Evolutionary conservation across 176 grass and related monocot genomes (phyloP).

Genomic region (Musa itinerans): DNA sequence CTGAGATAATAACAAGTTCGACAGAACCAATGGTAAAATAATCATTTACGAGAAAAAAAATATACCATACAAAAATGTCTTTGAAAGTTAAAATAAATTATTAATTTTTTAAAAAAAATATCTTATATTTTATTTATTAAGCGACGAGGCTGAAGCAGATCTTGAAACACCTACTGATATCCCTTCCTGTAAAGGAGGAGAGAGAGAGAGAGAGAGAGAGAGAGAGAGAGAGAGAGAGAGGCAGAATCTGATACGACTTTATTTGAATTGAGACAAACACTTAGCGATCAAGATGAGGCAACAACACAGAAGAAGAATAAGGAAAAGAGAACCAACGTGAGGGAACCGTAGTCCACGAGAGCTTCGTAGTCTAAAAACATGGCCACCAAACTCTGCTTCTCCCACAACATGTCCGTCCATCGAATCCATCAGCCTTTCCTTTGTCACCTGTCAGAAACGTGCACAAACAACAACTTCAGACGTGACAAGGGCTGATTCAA

Average conservation of each 20-base stretch:
- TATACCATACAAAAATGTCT: too few relatives aligned
- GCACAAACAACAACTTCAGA: background rate
- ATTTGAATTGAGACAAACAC: background rate
- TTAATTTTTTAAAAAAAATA: too few relatives aligned
- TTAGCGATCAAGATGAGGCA: background rate
- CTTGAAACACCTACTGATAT: too few relatives aligned
- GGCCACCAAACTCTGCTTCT: slow-evolving; percentile 64
- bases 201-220: too few relatives aligned
- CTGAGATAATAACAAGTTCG: too few relatives aligned
- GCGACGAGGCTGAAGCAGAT: too few relatives aligned
- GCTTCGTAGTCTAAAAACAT: slow-evolving; percentile 26
- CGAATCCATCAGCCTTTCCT: slow-evolving; percentile 57
- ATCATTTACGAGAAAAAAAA: too few relatives aligned
- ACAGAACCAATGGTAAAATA: too few relatives aligned
- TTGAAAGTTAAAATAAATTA: too few relatives aligned
- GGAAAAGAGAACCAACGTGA: background rate
- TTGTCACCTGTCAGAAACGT: slow-evolving; percentile 37
- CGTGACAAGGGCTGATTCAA: background rate
- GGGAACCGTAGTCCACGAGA: background rate
- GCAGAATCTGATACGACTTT: background rate
- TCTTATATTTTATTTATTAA: too few relatives aligned
- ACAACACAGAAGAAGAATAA: background rate
- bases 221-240: background rate
- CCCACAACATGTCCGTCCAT: slow-evolving; percentile 62
- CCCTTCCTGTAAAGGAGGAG: too few relatives aligned